Base-by-base conservation (phyloP, 1,284 basidiomycete species). In the Boletus mariae region DNA sequence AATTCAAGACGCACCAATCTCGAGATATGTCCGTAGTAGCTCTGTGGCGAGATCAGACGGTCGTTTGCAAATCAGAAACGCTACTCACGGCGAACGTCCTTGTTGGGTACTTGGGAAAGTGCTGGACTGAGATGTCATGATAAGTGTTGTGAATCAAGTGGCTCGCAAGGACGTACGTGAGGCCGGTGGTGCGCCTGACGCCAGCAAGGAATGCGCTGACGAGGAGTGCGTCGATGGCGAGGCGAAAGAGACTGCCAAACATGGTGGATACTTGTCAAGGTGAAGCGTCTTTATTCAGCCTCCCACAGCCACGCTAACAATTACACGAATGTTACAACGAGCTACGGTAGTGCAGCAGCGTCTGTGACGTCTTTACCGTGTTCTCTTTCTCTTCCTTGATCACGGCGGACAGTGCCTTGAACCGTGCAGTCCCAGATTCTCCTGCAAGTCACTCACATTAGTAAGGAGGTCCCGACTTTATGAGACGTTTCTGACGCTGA, bases 171-270 rank as follows among this genome's bases (percentile, higher is more conserved):
- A 75, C 87, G 56, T 72, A 90, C 89, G 90, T 90, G 58, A 93
- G 69, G 35, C 90, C 90, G 0, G 91, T 92, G 2, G 86, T 83
- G 28, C 90, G 80, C 66, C 82, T 86, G 55, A 93, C 72, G 11
- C 90, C 91, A 9, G 90, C 91, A 1, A 93, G 79, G 58, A 90
- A 82, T 26, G 87, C 86, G 55, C 82, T 85, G 58, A 93, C 74
- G 59, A 93, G 76, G 45, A 90, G 67, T 6, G 88, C 89, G 62
- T 93, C 91, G 62, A 93, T 68, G 54, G 84, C 83, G 55, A 88
- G 72, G 64, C 86, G 90, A n/a, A 87, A 77, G 70, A 84, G 70
- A 59, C 71, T 71, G 37, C 84, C 82, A 37, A 87, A 73, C 84
- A 87, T 87, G 20, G 20, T 20, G 20, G 20, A 20, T 20, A 20